These are phyloP conservation scores for Ophiostoma perfectum DNA, from an alignment of 2,329 filamentous ascomycete genomes.

Conservation along the genomic window DNA sequence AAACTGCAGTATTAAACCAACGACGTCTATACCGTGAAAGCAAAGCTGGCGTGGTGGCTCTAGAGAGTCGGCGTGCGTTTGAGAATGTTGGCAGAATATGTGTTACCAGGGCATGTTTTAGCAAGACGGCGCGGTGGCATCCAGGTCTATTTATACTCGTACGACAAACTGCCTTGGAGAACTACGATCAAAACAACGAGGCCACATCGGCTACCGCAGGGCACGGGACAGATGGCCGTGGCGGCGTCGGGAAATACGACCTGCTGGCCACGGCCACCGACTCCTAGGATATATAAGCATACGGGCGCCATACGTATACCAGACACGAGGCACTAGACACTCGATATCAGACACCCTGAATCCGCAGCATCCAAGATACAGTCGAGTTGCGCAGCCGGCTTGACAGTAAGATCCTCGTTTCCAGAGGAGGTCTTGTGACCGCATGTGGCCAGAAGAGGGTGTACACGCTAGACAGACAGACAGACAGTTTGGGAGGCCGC, in stretches of 20 bases:
- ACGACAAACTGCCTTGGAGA: neutral
- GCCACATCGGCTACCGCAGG: too few species aligned
- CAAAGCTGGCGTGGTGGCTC: too few species aligned
- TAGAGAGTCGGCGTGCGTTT: too few species aligned
- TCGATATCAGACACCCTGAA: neutral
- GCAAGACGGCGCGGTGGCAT: neutral
- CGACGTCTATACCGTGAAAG: too few species aligned
- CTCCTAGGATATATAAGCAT: too few species aligned
- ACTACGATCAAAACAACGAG: neutral
- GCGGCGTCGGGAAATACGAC: too few species aligned
- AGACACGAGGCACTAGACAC: neutral
- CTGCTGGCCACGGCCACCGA: too few species aligned
- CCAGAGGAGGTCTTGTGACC: slow-evolving; percentile 18
- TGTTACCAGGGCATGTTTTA: neutral
- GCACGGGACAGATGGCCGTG: neutral
- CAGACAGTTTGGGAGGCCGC: slow-evolving; percentile 15
- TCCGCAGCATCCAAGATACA: neutral
- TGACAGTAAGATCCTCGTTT: neutral
- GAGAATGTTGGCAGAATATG: neutral
- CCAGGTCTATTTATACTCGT: slow-evolving; percentile 1
- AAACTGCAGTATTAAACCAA: too few species aligned
- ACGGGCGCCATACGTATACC: neutral
- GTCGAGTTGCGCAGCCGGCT: too few species aligned
- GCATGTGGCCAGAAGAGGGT: slow-evolving; percentile 12
- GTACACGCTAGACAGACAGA: slow-evolving; percentile 20